Percentiles rank a stretch among this genome's conserved stretches.
Conservation (phyloP, 2,329 filamentous ascomycete species). For the Fusarium sp. region DNA sequence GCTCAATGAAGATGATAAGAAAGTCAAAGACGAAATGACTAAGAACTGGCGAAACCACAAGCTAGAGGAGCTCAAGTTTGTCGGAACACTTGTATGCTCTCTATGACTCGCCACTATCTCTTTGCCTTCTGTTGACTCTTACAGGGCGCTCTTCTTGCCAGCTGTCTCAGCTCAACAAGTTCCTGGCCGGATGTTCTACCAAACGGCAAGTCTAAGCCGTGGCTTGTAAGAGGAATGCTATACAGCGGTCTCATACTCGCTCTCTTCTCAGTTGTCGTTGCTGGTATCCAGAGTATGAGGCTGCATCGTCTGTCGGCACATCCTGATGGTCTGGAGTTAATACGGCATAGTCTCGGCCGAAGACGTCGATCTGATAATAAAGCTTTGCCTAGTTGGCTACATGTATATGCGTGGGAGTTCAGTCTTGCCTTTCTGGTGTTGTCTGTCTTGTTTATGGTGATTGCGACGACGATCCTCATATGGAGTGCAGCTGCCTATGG, state of each 20-base stretch:
- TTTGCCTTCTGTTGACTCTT: not conserved
- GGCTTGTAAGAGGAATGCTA: conserved; percentile 6
- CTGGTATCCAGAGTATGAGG: conserved; percentile 17
- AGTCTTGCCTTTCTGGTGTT: conserved; percentile 16
- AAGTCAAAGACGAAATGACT: conserved; percentile 7
- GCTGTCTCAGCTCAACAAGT: conserved; percentile 15
- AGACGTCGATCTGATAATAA: not conserved
- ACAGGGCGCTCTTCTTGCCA: conserved; percentile 15
- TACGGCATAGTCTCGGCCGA: conserved; percentile 2
- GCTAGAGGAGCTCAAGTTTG: conserved; percentile 12
- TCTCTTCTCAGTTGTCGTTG: conserved; percentile 13
- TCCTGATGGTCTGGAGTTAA: conserved; percentile 5
- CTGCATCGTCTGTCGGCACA: conserved; percentile 16
- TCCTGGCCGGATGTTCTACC: conserved; percentile 16
- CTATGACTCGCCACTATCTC: rapidly evolving
- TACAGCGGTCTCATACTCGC: conserved; percentile 14
- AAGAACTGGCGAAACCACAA: conserved; percentile 23
- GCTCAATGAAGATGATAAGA: conserved; percentile 10
- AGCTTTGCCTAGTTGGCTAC: not conserved
- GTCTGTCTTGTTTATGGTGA: conserved; percentile 5
- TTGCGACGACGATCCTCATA: conserved; percentile 3
- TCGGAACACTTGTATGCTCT: conserved; percentile 16
- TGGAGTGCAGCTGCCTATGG: not conserved
- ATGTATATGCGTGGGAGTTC: conserved; percentile 20
- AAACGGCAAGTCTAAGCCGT: conserved; percentile 12